Percentiles rank a stretch among this genome's conserved stretches.
phyloP scores from a whole-genome alignment of 495 filamentous ascomycete genomes.

The Aspergillus affinis region DNA sequence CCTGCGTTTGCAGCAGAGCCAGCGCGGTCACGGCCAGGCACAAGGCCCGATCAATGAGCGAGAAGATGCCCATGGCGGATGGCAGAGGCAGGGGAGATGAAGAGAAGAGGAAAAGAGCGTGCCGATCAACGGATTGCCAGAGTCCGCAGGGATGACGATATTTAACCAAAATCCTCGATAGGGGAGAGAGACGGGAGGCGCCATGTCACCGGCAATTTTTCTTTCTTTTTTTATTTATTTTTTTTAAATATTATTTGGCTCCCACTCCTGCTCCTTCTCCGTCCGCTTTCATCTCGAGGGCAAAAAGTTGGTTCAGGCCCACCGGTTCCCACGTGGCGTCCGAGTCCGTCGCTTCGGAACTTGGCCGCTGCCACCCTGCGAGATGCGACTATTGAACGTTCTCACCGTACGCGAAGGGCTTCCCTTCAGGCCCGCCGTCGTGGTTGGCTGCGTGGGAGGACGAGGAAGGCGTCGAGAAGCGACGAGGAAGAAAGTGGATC shows the following conservation, averaged over 20 bases:
- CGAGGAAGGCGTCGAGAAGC: too few relatives aligned
- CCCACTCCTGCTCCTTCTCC: too few relatives aligned
- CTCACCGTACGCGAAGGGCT: too few relatives aligned
- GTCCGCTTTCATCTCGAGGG: too few relatives aligned
- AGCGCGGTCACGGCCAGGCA: slow-evolving; percentile 14
- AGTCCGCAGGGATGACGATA: neutral
- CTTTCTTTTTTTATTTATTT: too few relatives aligned
- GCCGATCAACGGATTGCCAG: neutral
- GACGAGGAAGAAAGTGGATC: too few relatives aligned
- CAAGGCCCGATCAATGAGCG: slow-evolving; percentile 7
- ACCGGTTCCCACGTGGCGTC: neutral
- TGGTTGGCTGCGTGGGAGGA: too few relatives aligned
- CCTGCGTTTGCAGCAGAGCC: slow-evolving; percentile 4
- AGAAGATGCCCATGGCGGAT: neutral
- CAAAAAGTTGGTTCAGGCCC: neutral
- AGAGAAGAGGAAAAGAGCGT: neutral
- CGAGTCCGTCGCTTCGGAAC: neutral
- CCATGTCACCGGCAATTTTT: too few relatives aligned
- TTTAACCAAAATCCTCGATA: neutral
- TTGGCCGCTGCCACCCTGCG: neutral
- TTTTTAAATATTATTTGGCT: too few relatives aligned
- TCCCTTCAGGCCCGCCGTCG: too few relatives aligned
- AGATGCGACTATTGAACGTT: neutral
- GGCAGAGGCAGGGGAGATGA: neutral
- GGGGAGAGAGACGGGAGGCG: too few relatives aligned